These are phyloP conservation scores for Inga leiocalycina DNA, from an alignment of 306 rosid genomes.

Conservation along the genomic window DNA sequence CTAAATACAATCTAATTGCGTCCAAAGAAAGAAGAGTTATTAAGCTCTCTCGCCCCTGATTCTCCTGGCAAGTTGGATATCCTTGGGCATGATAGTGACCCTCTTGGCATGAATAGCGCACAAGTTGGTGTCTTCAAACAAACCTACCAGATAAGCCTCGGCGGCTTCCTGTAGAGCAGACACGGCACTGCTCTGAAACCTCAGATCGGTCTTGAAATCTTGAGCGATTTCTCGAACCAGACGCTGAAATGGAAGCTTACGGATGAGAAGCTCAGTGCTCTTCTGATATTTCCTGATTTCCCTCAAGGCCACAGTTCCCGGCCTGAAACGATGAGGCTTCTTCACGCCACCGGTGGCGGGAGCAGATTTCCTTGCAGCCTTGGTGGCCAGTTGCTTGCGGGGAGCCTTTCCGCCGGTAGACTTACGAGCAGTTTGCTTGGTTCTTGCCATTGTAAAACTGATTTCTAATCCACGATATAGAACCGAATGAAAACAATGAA, in stretches of 20 bases:
- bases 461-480: too few relatives aligned
- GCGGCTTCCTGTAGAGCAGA: slow-evolving; percentile 4
- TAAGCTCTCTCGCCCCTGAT: neutral
- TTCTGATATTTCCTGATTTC: slow-evolving; percentile 35
- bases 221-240: slow-evolving; percentile 21
- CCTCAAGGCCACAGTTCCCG: slow-evolving; percentile 15
- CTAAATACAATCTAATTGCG: neutral
- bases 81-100: neutral
- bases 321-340: slow-evolving; percentile 27
- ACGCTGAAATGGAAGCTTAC: slow-evolving; percentile 26
- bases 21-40: neutral
- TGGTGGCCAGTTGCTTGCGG: slow-evolving; percentile 12
- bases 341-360: slow-evolving; percentile 17
- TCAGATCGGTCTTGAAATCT: slow-evolving; percentile 26
- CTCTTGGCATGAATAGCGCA: neutral
- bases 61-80: neutral
- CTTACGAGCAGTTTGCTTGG: slow-evolving; percentile 19
- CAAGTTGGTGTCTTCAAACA: neutral
- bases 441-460: slow-evolving; percentile 5
- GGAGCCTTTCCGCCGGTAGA: slow-evolving; percentile 26
- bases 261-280: slow-evolving; percentile 22
- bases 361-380: slow-evolving; percentile 15
- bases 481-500: neutral
- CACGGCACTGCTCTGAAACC: slow-evolving; percentile 18
- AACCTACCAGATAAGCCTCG: neutral